Percentiles rank a stretch among this genome's conserved stretches.
Conservation (phyloP, 176 grass and related monocot species). For the Oryza australiensis region DNA sequence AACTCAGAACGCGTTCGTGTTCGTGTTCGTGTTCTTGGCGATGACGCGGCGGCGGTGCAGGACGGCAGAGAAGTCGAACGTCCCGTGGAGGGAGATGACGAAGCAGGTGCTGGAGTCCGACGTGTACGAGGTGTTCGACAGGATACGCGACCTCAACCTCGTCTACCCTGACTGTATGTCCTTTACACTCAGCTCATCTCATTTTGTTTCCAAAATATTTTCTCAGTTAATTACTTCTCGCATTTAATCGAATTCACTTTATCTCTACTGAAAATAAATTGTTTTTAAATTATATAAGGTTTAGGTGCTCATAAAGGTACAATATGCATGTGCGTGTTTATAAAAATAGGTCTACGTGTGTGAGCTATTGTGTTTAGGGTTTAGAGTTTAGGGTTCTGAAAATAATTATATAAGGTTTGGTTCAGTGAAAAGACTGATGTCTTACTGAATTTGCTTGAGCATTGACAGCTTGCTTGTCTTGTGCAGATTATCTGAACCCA, state of each 20-base stretch:
- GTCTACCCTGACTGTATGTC: constrained; percentile 71
- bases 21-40: background rate
- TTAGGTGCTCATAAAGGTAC: too few relatives aligned
- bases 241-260: background rate
- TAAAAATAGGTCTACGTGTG: too few relatives aligned
- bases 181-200: constrained; percentile 5
- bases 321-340: too few relatives aligned
- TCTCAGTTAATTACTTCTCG: background rate
- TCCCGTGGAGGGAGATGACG: constrained; percentile 83
- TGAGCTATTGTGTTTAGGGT: too few relatives aligned
- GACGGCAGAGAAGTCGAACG: constrained; percentile 79
- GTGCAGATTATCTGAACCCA: constrained; percentile 78
- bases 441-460: background rate
- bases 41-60: background rate
- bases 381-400: too few relatives aligned
- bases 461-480: constrained; percentile 11
- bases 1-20: background rate
- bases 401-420: too few relatives aligned
- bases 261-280: background rate
- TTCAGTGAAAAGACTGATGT: background rate
- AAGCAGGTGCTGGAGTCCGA: constrained; percentile 73
- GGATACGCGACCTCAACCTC: constrained; percentile 56
- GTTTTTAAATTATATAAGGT: background rate
- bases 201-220: background rate
- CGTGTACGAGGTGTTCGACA: constrained; percentile 69